Evolutionary conservation across 148 eudicot species (phyloP), one percentile per base, ranked within the genome.

Genomic region (Camellia granthamiana): DNA sequence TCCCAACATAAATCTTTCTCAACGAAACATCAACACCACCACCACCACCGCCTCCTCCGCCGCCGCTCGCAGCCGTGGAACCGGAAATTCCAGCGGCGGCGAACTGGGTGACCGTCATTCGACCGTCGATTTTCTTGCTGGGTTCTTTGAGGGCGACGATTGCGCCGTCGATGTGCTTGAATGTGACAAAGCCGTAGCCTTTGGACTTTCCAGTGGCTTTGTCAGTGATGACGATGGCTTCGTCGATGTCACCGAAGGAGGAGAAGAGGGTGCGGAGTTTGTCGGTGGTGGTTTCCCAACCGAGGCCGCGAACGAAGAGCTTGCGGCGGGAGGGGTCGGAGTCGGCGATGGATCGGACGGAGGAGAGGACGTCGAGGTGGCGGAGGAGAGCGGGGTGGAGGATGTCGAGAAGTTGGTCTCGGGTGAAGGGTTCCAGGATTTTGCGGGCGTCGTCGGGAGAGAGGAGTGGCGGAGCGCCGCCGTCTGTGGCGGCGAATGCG

Each of bases 1-100:
- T 93, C 44, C 98, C 97, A 3, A 96, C 93, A 76, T 93, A 96
- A 66, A 96, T 87, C 89, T 96, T 96, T 89, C 99, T 86, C 18
- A 88, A 15, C 5, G 94, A 85, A 1, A 92, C 92, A 41, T 93
- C 99, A 7, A 80, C 90, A 1, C 80, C 82, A 11, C 84, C 84
- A 0, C 87, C 76, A 1, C 74, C 62, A 1, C 38, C 38, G 38
- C 38, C 38, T 30, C 38, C 38, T 30, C 38, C 90, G 1, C 80
- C 82, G 13, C 84, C 84, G 0, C 87, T 73, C 49, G 67, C 67
- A 0, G 42, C 60, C 12, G 51, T 72, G 30, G 74, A 66, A 0
- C 89, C 81, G 0, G 78, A 78, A 61, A 49, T 69, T 0, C 91
- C 92, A 2, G 89, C 87, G 0, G 95, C 84, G 0, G 99, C 99